These are phyloP conservation scores for Phaeomoniella chlamydospora DNA, from an alignment of 2,329 filamentous ascomycete species.

Conservation along the genomic window DNA sequence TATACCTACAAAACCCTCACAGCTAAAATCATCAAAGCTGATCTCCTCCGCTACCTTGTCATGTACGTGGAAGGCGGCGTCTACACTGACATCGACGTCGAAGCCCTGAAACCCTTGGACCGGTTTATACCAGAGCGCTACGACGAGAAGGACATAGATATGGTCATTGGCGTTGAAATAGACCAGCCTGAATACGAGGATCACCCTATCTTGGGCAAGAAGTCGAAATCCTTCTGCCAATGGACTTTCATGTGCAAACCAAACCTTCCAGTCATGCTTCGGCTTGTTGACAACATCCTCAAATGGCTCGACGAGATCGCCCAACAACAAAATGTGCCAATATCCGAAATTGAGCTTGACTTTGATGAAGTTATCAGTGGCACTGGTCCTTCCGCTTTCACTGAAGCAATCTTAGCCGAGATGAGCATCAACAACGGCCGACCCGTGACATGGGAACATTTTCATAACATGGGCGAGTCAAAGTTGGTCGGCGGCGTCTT, in stretches of 20 bases:
- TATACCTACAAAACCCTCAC: slow-evolving; percentile 44
- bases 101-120: slow-evolving; percentile 37
- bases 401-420: slow-evolving; percentile 46
- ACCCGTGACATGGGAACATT: slow-evolving; percentile 45
- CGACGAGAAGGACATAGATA: slow-evolving; percentile 48
- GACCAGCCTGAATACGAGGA: slow-evolving; percentile 51
- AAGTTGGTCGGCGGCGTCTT: slow-evolving; percentile 50
- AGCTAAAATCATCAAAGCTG: slow-evolving; percentile 52
- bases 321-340: slow-evolving; percentile 40
- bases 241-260: slow-evolving; percentile 64
- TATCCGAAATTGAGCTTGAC: slow-evolving; percentile 49
- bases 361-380: slow-evolving; percentile 60
- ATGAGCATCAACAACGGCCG: slow-evolving; percentile 38
- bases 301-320: slow-evolving; percentile 48
- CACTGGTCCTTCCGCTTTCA: slow-evolving; percentile 60
- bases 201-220: slow-evolving; percentile 52
- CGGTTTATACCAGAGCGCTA: slow-evolving; percentile 51
- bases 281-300: slow-evolving; percentile 54
- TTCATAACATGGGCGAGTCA: slow-evolving; percentile 53
- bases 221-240: slow-evolving; percentile 58
- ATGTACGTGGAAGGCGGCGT: slow-evolving; percentile 53
- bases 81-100: slow-evolving; percentile 47
- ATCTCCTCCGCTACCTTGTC: slow-evolving; percentile 50
- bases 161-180: slow-evolving; percentile 58
- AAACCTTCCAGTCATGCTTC: slow-evolving; percentile 51